Conservation (phyloP, 345 rosid species). For the Arabidopsis thaliana region TAIR10.1 NC_003074.8:2376001-2376500, state of each 20-base stretch:
- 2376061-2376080: slow-evolving; percentile 76
- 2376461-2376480: slow-evolving; percentile 78
- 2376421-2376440: slow-evolving; percentile 4
- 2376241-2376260: slow-evolving; percentile 45
- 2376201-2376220: slow-evolving; percentile 80
- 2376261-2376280: slow-evolving; percentile 52
- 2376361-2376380: slow-evolving; percentile 50
- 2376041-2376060: slow-evolving; percentile 49
- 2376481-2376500: slow-evolving; percentile 85
- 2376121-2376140: slow-evolving; percentile 33
- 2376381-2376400: slow-evolving; percentile 28
- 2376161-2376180: not conserved
- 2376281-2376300: slow-evolving; percentile 41
- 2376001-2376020: slow-evolving; percentile 77
- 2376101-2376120: not conserved
- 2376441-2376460: slow-evolving; percentile 50
- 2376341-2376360: slow-evolving; percentile 70
- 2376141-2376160: not conserved
- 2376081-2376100: not conserved
- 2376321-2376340: slow-evolving; percentile 67
- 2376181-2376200: slow-evolving; percentile 70
- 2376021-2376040: slow-evolving; percentile 59
- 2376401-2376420: slow-evolving; percentile 27
- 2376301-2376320: slow-evolving; percentile 64
- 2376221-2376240: slow-evolving; percentile 39